These are phyloP conservation scores for Alternaria gaisen DNA, from an alignment of 2,329 filamentous ascomycete genomes.

Conservation along the genomic window DNA sequence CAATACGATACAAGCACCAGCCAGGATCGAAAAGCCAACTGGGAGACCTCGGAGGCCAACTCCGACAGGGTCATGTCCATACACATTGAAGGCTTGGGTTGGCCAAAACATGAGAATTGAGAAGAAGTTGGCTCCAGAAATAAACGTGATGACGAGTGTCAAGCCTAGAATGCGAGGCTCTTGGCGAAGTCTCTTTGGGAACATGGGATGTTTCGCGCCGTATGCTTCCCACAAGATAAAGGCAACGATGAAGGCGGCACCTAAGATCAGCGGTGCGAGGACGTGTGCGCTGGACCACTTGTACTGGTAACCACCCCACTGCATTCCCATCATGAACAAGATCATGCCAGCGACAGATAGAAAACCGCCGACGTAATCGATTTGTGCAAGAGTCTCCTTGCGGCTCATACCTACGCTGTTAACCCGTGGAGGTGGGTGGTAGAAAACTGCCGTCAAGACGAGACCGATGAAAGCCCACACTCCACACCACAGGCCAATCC, in stretches of 20 bases:
- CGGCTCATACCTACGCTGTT: constrained; percentile 45
- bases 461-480: constrained; percentile 63
- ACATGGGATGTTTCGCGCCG: constrained; percentile 52
- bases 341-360: constrained; percentile 37
- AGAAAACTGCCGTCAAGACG: constrained; percentile 57
- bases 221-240: constrained; percentile 60
- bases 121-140: constrained; percentile 46
- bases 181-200: constrained; percentile 47
- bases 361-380: constrained; percentile 42
- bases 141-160: constrained; percentile 45
- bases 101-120: constrained; percentile 47
- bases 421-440: constrained; percentile 54
- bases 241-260: constrained; percentile 53
- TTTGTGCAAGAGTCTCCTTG: constrained; percentile 29
- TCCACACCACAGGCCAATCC: constrained; percentile 61
- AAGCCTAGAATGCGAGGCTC: constrained; percentile 38
- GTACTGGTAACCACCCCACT: constrained; percentile 63
- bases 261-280: constrained; percentile 63
- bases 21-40: constrained; percentile 69
- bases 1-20: constrained; percentile 68
- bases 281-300: constrained; percentile 64
- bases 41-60: constrained; percentile 71
- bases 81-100: constrained; percentile 43
- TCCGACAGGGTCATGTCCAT: constrained; percentile 66
- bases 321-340: constrained; percentile 42